phyloP scores from a whole-genome alignment of 1,284 basidiomycete genomes.

The Boletus sp. region DNA sequence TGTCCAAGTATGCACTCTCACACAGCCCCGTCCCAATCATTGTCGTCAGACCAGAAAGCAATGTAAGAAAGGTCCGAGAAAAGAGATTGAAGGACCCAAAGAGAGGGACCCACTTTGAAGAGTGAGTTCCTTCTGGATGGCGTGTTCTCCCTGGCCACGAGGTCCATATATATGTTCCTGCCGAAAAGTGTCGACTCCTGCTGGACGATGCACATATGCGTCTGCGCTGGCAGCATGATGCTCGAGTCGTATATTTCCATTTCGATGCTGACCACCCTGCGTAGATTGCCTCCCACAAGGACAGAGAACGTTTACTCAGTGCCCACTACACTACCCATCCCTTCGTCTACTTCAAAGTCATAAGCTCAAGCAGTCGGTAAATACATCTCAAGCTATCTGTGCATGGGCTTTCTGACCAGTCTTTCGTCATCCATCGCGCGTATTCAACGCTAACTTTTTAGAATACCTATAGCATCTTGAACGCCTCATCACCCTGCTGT shows the following conservation, averaged over 20 bases:
- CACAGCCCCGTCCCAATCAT: constrained; percentile 93
- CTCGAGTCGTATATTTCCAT: not conserved
- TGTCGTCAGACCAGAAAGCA: constrained; percentile 87
- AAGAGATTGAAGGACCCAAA: constrained; percentile 86
- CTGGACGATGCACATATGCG: not conserved
- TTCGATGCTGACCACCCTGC: constrained; percentile 10
- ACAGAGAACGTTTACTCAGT: constrained; percentile 13
- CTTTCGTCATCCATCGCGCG: not conserved
- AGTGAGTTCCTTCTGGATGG: constrained; percentile 38
- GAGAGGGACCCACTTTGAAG: constrained; percentile 76
- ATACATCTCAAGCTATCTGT: not conserved
- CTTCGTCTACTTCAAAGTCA: constrained; percentile 20
- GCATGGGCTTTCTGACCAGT: not conserved
- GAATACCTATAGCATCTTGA: not conserved
- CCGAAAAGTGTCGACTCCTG: not conserved
- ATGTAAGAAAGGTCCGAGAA: constrained; percentile 81
- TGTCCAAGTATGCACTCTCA: constrained; percentile 76
- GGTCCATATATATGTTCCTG: not conserved
- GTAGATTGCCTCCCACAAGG: constrained; percentile 20
- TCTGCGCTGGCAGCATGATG: not conserved
- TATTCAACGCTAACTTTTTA: not conserved
- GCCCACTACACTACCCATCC: constrained; percentile 15
- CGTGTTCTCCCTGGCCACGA: not conserved
- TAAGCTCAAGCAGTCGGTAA: constrained; percentile 15
- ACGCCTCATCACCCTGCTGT: not conserved